Evolutionary conservation across 768 basidiomycete species (phyloP).

Genomic region (Pleurotus djamor): DNA sequence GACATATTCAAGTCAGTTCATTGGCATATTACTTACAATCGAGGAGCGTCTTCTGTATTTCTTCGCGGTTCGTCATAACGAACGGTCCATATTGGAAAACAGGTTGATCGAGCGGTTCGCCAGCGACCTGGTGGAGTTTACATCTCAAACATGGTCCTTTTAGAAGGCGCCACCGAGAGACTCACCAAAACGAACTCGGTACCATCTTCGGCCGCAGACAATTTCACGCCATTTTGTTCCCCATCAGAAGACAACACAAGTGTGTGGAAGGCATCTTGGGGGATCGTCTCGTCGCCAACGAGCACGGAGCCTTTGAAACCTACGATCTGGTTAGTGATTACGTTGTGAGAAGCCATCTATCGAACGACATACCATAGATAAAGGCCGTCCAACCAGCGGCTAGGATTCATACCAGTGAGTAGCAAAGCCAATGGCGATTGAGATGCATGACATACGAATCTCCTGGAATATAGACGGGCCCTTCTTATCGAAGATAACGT

Average conservation of each 20-base stretch:
- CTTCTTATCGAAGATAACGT: slow-evolving; percentile 63
- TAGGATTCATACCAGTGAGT: slow-evolving; percentile 19
- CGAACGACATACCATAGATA: slow-evolving; percentile 62
- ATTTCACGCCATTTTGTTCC: slow-evolving; percentile 64
- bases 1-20: background rate
- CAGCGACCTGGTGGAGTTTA: slow-evolving; percentile 54
- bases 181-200: slow-evolving; percentile 77
- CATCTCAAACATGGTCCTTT: background rate
- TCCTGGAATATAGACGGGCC: slow-evolving; percentile 72
- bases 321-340: slow-evolving; percentile 21
- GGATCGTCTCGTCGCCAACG: slow-evolving; percentile 48
- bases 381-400: slow-evolving; percentile 91
- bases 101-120: slow-evolving; percentile 85
- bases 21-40: slow-evolving; percentile 56
- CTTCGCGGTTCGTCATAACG: slow-evolving; percentile 80
- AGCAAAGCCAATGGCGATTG: background rate
- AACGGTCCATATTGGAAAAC: slow-evolving; percentile 89
- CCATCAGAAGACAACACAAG: slow-evolving; percentile 69
- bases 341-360: background rate
- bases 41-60: slow-evolving; percentile 77
- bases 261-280: slow-evolving; percentile 69
- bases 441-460: slow-evolving; percentile 53
- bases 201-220: slow-evolving; percentile 56
- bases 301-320: slow-evolving; percentile 66
- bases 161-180: background rate